phyloP scores from a whole-genome alignment of 257 asterid genomes.

The Rubia yunnanensis region DNA sequence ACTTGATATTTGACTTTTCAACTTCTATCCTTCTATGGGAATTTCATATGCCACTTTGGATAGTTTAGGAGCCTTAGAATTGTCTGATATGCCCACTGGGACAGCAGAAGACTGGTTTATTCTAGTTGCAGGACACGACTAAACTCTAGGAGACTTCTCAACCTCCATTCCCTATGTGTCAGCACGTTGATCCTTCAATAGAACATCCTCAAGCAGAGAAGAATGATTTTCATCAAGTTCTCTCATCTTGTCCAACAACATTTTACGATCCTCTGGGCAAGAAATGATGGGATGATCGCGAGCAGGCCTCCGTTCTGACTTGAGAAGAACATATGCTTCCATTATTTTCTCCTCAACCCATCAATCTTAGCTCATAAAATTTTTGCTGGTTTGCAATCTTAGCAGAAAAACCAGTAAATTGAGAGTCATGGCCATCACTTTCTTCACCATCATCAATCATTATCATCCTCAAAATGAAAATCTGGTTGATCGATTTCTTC shows the following conservation, averaged over 20 bases:
- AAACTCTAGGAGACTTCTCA: constrained; percentile 22
- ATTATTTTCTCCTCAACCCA: constrained; percentile 58
- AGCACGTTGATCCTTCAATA: constrained; percentile 26
- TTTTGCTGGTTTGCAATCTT: constrained; percentile 58
- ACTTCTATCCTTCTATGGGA: constrained; percentile 27
- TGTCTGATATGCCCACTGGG: constrained; percentile 26
- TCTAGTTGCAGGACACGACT: constrained; percentile 27
- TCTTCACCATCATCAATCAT: constrained; percentile 32
- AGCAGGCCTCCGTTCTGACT: constrained; percentile 82
- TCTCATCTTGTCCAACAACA: constrained; percentile 70
- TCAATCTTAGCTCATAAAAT: constrained; percentile 48
- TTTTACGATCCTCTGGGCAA: constrained; percentile 75
- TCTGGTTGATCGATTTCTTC: constrained; percentile 76
- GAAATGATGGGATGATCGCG: constrained; percentile 93
- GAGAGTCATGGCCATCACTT: constrained; percentile 25
- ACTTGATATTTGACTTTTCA: constrained; percentile 28
- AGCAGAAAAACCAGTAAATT: constrained; percentile 54
- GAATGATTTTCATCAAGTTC: constrained; percentile 62
- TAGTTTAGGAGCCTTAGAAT: constrained; percentile 30
- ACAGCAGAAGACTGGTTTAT: constrained; percentile 18
- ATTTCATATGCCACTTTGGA: constrained; percentile 19
- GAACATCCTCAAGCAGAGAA: constrained; percentile 45
- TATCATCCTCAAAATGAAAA: constrained; percentile 47
- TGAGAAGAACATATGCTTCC: constrained; percentile 93
- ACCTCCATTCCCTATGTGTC: constrained; percentile 20